These are phyloP conservation scores for Phaeodactylum tricornutum DNA, from an alignment of 108 stramenopile genomes.

Conservation along the genomic window DNA sequence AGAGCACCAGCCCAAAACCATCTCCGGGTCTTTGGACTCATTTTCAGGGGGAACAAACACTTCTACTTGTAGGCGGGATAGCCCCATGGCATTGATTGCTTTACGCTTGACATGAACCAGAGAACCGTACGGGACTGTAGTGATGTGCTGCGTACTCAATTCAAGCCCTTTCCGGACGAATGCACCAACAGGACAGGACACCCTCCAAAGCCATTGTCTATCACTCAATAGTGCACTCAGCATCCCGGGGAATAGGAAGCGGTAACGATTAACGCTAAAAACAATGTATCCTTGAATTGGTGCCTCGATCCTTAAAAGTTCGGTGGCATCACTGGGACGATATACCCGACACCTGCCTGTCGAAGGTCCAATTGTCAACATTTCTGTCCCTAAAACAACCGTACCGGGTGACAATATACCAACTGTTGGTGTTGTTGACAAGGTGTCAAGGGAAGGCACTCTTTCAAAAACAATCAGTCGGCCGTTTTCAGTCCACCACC, in stretches of 20 bases:
- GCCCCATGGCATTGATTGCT: conserved; percentile 64
- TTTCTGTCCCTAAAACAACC: too few species aligned
- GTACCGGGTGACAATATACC: too few species aligned
- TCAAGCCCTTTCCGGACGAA: conserved; percentile 70
- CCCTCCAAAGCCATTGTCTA: conserved; percentile 44
- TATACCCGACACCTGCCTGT: too few species aligned
- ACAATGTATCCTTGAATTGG: conserved; percentile 32
- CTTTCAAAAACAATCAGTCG: too few species aligned
- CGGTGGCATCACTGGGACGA: too few species aligned
- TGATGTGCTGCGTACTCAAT: conserved; percentile 41
- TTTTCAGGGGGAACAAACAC: conserved; percentile 7
- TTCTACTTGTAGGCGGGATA: conserved; percentile 42
- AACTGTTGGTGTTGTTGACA: too few species aligned
- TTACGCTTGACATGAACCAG: conserved; percentile 49
- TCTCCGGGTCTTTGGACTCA: not conserved
- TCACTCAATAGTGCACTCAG: conserved; percentile 23
- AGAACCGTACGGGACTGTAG: conserved; percentile 57
- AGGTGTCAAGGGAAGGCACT: too few species aligned
- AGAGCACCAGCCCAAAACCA: conserved; percentile 72
- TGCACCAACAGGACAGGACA: conserved; percentile 70
- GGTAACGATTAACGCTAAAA: conserved; percentile 40
- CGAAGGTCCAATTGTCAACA: too few species aligned
- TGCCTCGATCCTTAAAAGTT: conserved; percentile 3
- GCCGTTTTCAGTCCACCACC: too few species aligned
- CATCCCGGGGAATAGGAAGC: conserved; percentile 44